phyloP scores from a whole-genome alignment of 331 rosid species.

The Pyrus hybrid region DNA sequence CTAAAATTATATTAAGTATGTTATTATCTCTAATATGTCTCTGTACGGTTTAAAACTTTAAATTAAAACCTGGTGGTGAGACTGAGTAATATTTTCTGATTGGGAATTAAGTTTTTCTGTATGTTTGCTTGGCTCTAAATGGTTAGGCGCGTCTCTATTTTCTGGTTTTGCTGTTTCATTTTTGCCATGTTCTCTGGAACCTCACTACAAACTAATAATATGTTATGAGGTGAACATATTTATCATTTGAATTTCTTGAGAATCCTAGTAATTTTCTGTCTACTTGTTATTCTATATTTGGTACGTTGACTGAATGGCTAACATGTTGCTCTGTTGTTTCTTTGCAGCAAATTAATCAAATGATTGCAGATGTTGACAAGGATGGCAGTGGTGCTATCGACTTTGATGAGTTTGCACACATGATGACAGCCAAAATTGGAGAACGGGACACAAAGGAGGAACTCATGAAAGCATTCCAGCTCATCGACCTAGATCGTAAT shows the following conservation, averaged over 20 bases:
- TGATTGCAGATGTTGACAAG: conserved; percentile 98
- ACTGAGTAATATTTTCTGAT: neutral
- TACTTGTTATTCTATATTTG: neutral
- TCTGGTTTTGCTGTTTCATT: neutral
- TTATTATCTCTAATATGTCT: neutral
- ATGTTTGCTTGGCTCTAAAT: neutral
- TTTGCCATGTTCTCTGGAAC: neutral
- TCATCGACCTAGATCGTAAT: conserved; percentile 73
- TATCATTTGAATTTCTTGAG: neutral
- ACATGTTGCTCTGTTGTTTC: neutral
- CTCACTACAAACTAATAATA: neutral
- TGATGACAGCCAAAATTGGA: conserved; percentile 97
- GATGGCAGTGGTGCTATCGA: conserved; percentile 98
- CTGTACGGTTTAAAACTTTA: no score
- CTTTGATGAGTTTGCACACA: conserved; percentile 82
- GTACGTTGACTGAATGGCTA: neutral
- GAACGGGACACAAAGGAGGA: conserved; percentile 95
- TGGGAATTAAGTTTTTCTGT: neutral
- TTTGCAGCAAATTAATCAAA: conserved; percentile 82
- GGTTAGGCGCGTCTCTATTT: neutral
- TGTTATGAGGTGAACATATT: neutral
- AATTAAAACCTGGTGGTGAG: neutral
- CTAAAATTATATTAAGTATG: neutral
- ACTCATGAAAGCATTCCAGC: conserved; percentile 84
- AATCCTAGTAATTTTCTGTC: neutral